Evolutionary conservation across 2,329 filamentous ascomycete genomes (phyloP), one percentile per base, ranked within the genome.

Genomic region (Grosmannia clavigera): DNA sequence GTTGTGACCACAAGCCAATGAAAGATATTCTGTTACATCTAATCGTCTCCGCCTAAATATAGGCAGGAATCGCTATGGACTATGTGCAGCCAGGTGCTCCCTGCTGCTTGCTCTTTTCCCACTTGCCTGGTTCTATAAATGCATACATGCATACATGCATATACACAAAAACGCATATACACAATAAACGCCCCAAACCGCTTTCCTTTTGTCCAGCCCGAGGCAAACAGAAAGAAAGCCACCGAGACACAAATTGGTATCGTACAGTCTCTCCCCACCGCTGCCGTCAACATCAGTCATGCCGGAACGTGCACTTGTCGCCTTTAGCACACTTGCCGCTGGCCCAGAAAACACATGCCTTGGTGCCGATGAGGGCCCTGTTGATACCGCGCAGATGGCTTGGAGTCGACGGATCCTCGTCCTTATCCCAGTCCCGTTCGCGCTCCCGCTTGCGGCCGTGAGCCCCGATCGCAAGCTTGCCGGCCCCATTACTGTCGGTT

Each of bases 321-420:
- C 87, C 87, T 68, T 88, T 85, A 7, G 81, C 82, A 72, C 87
- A 90, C 68, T 84, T 85, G 16, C 86, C 86, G 68, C 87, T 81
- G 61, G 81, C 78, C 76, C 78, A 90, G 70, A 88, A 90, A 25
- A 79, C 80, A 70, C 87, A 90, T 5, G 85, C 78, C 67, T 87
- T 84, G 52, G 85, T 87, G 60, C 84, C 82, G 56, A 84, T 82
- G 16, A 84, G 74, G 16, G 79, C 77, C 61, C 77, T 80, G 66
- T 86, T 82, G 63, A 76, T 76, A 16, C 71, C 73, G 60, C 75
- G 75, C 19, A 72, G 67, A 33, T 77, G 70, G 57, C 22, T 68
- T 62, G 56, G 68, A 59, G 61, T 65, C 11, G 57, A 61, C 35
- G 76, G 61, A 74, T 76, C 59, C 71, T 70, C 57, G 31, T 72